Base-by-base conservation (phyloP, 257 asterid genomes). In the Voacanga thouarsii region DNA sequence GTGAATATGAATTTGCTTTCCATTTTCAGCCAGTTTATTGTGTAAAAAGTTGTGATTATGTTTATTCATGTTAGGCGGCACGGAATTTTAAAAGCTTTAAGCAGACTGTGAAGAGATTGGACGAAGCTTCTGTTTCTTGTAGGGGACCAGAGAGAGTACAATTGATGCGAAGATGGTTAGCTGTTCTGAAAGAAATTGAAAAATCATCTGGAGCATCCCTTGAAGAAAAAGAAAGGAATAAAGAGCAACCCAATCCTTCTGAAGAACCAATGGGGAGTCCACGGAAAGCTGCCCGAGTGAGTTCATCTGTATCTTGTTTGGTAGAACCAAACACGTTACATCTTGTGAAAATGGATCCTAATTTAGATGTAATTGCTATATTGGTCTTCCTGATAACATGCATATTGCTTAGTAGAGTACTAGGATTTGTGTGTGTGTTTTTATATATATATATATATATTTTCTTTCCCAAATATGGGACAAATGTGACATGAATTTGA, bases 121-220 rank as follows among this genome's bases (percentile, higher is more conserved):
- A 96, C 82, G 98, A 96, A 84, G 97, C 97, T 79, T 93, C 98
- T 80, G 88, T 96, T 82, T 89, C 97, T 65, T 93, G 99, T 86
- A 89, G 94, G 85, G 99, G 97, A 77, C 85, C 89, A 78, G 98
- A 90, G 85, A 86, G 97, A 86, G 88, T 78, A 70, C 92, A 89
- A 83, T 81, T 93, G 92, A 88, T 96, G 94, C 87, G 88, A 80
- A 84, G 94, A 87, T 96, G 99, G 99, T 83, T 95, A 75, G 88
- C 91, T 79, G 91, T 84, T 83, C 87, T 95, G 33, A 89, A 82
- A 85, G 96, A 87, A 82, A 77, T 85, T 77, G 96, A 88, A 77
- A 88, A 82, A 28, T 81, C 82, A 64, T 78, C 87, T 53, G 85
- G 83, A 51, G 76, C 21, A 77, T 72, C 90, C 33, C 33, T 82